Base-by-base conservation (phyloP, 2,329 filamentous ascomycete species). In the Colletotrichum ledebouriae region DNA sequence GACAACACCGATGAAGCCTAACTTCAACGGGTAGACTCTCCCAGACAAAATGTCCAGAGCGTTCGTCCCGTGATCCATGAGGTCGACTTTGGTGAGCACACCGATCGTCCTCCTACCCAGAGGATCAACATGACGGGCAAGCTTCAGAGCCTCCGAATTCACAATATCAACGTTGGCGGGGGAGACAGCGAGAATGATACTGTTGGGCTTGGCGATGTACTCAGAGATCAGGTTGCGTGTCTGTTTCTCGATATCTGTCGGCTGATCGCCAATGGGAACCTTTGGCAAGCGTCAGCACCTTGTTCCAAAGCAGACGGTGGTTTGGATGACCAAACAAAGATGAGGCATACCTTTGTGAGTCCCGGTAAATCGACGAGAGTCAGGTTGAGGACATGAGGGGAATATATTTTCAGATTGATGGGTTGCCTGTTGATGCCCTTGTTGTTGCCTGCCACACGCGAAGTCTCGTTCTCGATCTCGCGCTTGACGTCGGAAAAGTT, bases 31-130 rank as follows among this genome's bases (percentile, higher is more conserved):
- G 79, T 99, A 99, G 3, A 99, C 96, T 29, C 96, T 91, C 3
- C 96, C 96, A 6, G 95, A 97, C n/a, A 99, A 86, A 73, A 99
- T 99, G 76, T 99, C 96, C 73, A 99, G 86, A 15, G 96, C 96
- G 76, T 99, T 98, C 65, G 96, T 99, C 71, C 96, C 96, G 76
- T 99, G 95, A 76, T 99, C 96, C 96, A 99, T 99, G 66, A 99
- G 84, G 78, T 99, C 96, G 72, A 99, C 85, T 83, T 99, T 99
- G 69, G 96, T 98, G 69, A 99, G 86, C 65, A 99, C 95, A 76
- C 96, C 96, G 76, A 99, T 98, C 20, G 96, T 99, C 78, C 96
- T 89, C 79, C 93, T 90, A 71, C 96, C 96, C 79, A 97, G 90
- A 2, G 96, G 92, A 80, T 99, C 96, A 62, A 99, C 96, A 89